These are phyloP conservation scores for Taphrina wiesneri DNA, from an alignment of 1,139 yeast genomes.

Conservation along the genomic window DNA sequence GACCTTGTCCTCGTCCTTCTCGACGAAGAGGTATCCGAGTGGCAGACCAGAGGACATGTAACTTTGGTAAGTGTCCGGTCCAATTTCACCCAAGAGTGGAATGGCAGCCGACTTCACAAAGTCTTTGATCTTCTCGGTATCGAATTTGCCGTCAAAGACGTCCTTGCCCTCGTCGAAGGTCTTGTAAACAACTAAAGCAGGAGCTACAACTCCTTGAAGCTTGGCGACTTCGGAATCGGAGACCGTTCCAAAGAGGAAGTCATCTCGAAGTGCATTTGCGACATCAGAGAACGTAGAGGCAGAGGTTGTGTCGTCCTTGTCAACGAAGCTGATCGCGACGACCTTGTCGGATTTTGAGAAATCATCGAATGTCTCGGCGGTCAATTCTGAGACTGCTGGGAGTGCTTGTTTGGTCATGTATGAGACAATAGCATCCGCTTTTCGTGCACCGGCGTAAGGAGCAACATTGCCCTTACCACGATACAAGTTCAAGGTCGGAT, in stretches of 20 bases:
- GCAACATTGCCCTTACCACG: slow-evolving; percentile 55
- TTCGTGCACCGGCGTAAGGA: slow-evolving; percentile 81
- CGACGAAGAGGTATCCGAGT: slow-evolving; percentile 84
- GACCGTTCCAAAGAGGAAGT: slow-evolving; percentile 61
- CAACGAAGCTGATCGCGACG: slow-evolving; percentile 53
- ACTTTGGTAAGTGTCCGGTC: slow-evolving; percentile 72
- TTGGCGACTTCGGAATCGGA: slow-evolving; percentile 52
- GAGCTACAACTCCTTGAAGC: slow-evolving; percentile 52
- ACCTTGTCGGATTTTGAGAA: slow-evolving; percentile 55
- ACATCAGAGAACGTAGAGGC: slow-evolving; percentile 57
- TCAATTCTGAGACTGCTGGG: slow-evolving; percentile 70
- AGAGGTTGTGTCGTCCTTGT: slow-evolving; percentile 47
- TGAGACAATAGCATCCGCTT: slow-evolving; percentile 70
- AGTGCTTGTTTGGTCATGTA: slow-evolving; percentile 80
- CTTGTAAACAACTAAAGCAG: slow-evolving; percentile 56
- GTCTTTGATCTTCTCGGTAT: slow-evolving; percentile 49
- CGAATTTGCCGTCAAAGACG: slow-evolving; percentile 49
- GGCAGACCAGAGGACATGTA: slow-evolving; percentile 77
- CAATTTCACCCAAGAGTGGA: slow-evolving; percentile 89
- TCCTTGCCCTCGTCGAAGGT: slow-evolving; percentile 51
- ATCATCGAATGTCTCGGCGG: slow-evolving; percentile 55
- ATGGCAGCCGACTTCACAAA: slow-evolving; percentile 71
- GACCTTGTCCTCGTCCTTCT: slow-evolving; percentile 64
- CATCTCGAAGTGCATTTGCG: slow-evolving; percentile 63
- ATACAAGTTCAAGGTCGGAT: slow-evolving; percentile 87